Base-by-base conservation (phyloP, 179 eudicot genomes). In the Silene coronaria region DNA sequence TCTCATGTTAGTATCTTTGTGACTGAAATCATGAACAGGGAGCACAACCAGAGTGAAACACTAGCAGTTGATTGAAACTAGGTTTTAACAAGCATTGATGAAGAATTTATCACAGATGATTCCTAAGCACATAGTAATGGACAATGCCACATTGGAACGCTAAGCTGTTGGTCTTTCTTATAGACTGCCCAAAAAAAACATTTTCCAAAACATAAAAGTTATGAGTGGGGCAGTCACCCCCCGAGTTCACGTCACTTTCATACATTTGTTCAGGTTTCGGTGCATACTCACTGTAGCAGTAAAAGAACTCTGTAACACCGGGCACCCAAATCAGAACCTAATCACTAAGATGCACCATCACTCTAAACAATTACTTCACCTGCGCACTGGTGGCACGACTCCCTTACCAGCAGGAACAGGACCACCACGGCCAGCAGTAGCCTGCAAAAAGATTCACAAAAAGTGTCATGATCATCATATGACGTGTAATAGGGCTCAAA, bases 391-490 rank as follows among this genome's bases (percentile, higher is more conserved):
- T 27, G 96, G 92, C 70, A 79, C 91, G 17, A 51, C 87, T 63
- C 97, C 96, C 82, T 92, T 80, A 3, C 96, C 91, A 53, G 91
- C 85, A 46, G 86, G 32, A 51, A 8, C 45, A 38, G 65, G 34
- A 7, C 62, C 74, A 79, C 91, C 92, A 75, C 94, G 97, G 14
- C 97, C 97, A 76, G 84, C 87, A 79, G 90, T 89, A 68, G 90
- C 90, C 95, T 88, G 80, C 78, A 77, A 38, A 74, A 26, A 6
- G 19, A 62, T 53, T 34, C 38, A 30, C 10, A 32, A 34, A 34
- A 10, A 6, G 3, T 14, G 23, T 6, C 58, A 42, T 22, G 55
- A 42, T 48, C 11, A 70, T 6, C n/a, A 36, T 16, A 19, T 46
- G 13, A 11, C 22, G 34, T 22, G 65, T 38, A 72, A 26, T 6